Evolutionary conservation across 148 eudicot genomes (phyloP).

Genomic region (Cornus suecica): DNA sequence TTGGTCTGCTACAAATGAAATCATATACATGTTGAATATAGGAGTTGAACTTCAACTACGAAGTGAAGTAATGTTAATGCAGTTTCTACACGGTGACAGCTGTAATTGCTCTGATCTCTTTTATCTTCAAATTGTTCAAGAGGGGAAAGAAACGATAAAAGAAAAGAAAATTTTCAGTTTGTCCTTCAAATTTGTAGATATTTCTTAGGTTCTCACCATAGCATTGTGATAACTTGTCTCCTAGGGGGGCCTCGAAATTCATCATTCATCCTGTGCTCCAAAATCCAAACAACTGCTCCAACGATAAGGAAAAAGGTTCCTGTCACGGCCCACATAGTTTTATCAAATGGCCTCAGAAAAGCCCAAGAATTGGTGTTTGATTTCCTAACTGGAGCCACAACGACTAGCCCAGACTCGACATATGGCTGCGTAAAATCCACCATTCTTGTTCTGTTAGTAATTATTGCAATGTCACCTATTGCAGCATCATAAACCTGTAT

Average conservation of each 20-base stretch:
- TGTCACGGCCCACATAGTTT: slow-evolving; percentile 55
- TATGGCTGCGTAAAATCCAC: slow-evolving; percentile 73
- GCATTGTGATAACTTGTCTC: slow-evolving; percentile 46
- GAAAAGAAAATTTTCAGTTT: background rate
- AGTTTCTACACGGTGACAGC: background rate
- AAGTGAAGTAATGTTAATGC: background rate
- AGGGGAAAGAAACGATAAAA: background rate
- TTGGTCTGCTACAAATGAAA: background rate
- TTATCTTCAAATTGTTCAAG: too few species aligned
- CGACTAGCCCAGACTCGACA: slow-evolving; percentile 70
- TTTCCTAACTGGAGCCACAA: slow-evolving; percentile 55
- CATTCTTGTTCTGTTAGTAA: slow-evolving; percentile 44
- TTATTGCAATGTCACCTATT: slow-evolving; percentile 69
- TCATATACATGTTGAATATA: background rate
- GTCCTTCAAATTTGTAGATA: background rate
- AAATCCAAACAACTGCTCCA: slow-evolving; percentile 63
- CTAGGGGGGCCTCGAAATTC: slow-evolving; percentile 75
- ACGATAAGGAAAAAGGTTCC: slow-evolving; percentile 47
- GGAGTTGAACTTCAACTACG: background rate
- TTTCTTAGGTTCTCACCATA: slow-evolving; percentile 42
- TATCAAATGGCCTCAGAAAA: slow-evolving; percentile 57
- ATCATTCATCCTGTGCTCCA: slow-evolving; percentile 66
- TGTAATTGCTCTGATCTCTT: too few species aligned
- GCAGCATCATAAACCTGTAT: slow-evolving; percentile 65
- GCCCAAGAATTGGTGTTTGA: slow-evolving; percentile 47